phyloP scores from a whole-genome alignment of 306 rosid species.

The Astragalus membranaceus region DNA sequence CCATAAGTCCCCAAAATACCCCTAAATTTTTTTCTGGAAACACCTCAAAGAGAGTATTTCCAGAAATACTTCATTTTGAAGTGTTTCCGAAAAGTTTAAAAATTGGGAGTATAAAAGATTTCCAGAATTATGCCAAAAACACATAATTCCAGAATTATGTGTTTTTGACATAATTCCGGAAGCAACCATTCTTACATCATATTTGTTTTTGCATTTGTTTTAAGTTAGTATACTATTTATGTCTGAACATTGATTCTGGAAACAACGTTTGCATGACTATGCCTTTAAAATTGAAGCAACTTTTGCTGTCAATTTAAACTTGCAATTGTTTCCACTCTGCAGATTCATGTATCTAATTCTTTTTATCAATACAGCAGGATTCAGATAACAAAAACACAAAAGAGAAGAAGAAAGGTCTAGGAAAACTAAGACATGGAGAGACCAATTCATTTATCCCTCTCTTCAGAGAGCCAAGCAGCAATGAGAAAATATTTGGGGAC shows the following conservation, averaged over 20 bases:
- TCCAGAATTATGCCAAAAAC: no score
- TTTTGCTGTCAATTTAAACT: neutral
- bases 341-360: constrained; percentile 10
- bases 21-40: no score
- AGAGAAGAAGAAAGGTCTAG: constrained; percentile 75
- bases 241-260: constrained; percentile 2
- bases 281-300: no score
- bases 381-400: constrained; percentile 56
- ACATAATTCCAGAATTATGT: no score
- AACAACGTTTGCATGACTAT: no score
- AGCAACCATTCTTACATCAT: neutral
- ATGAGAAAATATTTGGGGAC: constrained; percentile 91
- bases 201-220: constrained; percentile 11
- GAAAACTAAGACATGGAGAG: constrained; percentile 74
- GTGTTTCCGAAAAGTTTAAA: no score
- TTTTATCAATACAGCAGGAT: constrained; percentile 41
- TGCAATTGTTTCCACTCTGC: neutral
- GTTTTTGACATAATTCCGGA: no score
- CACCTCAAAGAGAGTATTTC: no score
- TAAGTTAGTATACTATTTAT: neutral
- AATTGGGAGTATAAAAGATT: no score
- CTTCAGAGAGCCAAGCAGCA: constrained; percentile 91
- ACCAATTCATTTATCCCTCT: constrained; percentile 79
- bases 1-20: no score
- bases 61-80: no score